Evolutionary conservation across 2,329 filamentous ascomycete species (phyloP).

Genomic region (Didymella segeticola): DNA sequence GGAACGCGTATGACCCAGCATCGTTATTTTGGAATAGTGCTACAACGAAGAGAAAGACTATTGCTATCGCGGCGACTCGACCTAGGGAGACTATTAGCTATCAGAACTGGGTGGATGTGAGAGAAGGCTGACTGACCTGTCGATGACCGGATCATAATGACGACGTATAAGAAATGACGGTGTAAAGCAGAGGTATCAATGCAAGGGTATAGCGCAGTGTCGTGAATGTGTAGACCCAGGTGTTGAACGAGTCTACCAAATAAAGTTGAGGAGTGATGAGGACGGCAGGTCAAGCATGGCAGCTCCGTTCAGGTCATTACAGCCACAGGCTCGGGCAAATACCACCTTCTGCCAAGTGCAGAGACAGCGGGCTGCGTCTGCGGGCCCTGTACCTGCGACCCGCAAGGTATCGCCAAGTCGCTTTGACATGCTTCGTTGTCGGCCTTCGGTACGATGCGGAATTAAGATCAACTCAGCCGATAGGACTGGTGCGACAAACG

Average conservation of each 20-base stretch:
- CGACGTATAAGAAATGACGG: neutral
- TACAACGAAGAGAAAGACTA: slow-evolving; percentile 35
- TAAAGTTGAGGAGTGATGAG: slow-evolving; percentile 6
- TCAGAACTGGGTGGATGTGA: neutral
- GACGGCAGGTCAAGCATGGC: neutral
- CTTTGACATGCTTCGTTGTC: slow-evolving; percentile 3
- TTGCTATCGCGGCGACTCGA: slow-evolving; percentile 28
- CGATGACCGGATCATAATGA: slow-evolving; percentile 28
- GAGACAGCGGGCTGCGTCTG: slow-evolving; percentile 10
- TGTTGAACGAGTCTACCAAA: slow-evolving; percentile 15
- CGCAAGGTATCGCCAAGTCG: slow-evolving; percentile 17
- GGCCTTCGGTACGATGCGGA: neutral
- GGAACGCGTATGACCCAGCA: slow-evolving; percentile 32
- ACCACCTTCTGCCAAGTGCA: slow-evolving; percentile 17
- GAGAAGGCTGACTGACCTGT: slow-evolving; percentile 23
- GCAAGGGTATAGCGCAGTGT: neutral
- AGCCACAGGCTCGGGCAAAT: slow-evolving; percentile 9
- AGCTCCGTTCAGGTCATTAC: slow-evolving; percentile 9
- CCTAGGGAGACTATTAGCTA: slow-evolving; percentile 24
- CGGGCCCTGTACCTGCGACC: slow-evolving; percentile 9
- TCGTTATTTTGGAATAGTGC: slow-evolving; percentile 36
- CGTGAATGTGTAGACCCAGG: slow-evolving; percentile 3
- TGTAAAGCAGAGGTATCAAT: neutral
- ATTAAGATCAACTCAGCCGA: slow-evolving; percentile 12
- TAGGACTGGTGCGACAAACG: slow-evolving; percentile 13